Evolutionary conservation across 106 monocot genomes (phyloP), one percentile per base, ranked within the genome.

Genomic region (Amphibolis antarctica): DNA sequence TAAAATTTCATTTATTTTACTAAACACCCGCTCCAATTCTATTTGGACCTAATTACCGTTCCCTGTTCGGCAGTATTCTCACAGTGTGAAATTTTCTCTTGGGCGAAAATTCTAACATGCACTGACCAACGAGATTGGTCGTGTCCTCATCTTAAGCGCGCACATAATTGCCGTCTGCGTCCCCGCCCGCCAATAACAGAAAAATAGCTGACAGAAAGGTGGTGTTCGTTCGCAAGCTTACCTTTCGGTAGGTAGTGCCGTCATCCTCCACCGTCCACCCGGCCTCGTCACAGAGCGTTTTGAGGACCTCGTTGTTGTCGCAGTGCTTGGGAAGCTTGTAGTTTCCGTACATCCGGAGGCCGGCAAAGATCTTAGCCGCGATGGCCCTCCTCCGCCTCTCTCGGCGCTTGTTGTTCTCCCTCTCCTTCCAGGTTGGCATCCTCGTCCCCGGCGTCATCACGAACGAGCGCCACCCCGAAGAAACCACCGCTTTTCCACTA

Each of bases 291-390:
- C 72, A 72, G 55, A 72, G 72, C 3, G 72, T 63, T 54, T 71
- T 71, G 54, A 71, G 71, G 43, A 71, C 71, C 44, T 71, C 71
- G 72, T 72, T 71, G 51, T 71, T 72, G 64, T 72, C 72, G 72
- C 72, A 72, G 72, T 72, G 72, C 63, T 72, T 72, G 44, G 72
- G 72, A 17, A 72, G 72, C 63, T 57, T 72, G 72, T 72, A 72
- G 72, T 72, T 64, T 22, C 72, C 72, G 63, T 72, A 64, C 49
- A 63, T 63, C 62, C 72, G 36, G 27, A 72, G 72, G 4, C 72
- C 72, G 29, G 72, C 36, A 55, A 64, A 72, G 49, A 72, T 72
- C 72, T 72, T 72, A 27, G 72, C 64, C 5, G 72, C 72, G 54
- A 72, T 64, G 28, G 72, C 72, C 46, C 72, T 43, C 64, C 72